Conservation (phyloP, 2,329 filamentous ascomycete genomes). For the Diaporthe batatas region DNA sequence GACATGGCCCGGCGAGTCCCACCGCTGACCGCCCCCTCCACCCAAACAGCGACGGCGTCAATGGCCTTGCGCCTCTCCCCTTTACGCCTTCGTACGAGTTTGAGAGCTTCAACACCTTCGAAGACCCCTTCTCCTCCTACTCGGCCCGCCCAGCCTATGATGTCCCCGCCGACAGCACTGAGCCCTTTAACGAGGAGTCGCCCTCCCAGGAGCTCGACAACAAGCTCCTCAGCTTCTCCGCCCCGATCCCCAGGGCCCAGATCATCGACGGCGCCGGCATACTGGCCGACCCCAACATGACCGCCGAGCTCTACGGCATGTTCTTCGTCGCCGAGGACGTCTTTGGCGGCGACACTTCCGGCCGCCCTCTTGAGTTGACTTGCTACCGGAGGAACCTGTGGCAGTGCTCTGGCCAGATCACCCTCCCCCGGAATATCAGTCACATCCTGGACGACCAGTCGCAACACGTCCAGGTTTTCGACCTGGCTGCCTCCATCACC, state of each 20-base stretch:
- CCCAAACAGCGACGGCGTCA: constrained; percentile 56
- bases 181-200: constrained; percentile 55
- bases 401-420: constrained; percentile 91
- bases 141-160: constrained; percentile 63
- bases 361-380: constrained; percentile 82
- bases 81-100: constrained; percentile 74
- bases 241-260: constrained; percentile 70
- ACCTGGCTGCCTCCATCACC: constrained; percentile 85
- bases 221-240: constrained; percentile 81
- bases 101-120: constrained; percentile 72
- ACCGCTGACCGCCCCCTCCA: constrained; percentile 9
- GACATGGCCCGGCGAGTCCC: too few species aligned
- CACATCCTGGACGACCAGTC: constrained; percentile 81
- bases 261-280: constrained; percentile 76
- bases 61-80: constrained; percentile 59
- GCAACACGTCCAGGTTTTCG: constrained; percentile 80
- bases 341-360: constrained; percentile 71
- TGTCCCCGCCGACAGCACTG: constrained; percentile 48
- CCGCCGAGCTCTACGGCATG: constrained; percentile 86
- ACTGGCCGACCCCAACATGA: constrained; percentile 74
- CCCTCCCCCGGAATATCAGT: constrained; percentile 78
- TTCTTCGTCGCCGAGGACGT: constrained; percentile 89
- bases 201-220: constrained; percentile 72
- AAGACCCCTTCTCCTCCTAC: constrained; percentile 73
- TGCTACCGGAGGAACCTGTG: constrained; percentile 96